Evolutionary conservation across 306 rosid genomes (phyloP), one percentile per base, ranked within the genome.

Genomic region (Carpinus fangiana): DNA sequence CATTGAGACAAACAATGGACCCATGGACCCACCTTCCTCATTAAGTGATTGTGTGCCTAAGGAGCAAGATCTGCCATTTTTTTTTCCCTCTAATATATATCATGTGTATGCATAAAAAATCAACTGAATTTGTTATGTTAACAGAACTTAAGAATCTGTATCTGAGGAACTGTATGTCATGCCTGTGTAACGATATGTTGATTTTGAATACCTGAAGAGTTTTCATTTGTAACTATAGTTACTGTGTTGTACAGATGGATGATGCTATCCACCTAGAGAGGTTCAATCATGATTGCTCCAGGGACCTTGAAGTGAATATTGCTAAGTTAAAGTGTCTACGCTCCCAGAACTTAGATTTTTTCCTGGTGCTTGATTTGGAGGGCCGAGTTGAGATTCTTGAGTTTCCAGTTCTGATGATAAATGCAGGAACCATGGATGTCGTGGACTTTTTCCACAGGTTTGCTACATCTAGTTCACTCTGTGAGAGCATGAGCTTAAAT

Each of bases 361-460:
- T 94, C 85, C 97, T 92, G 50, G 97, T 94, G 81, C 93, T 94
- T 84, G 98, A 94, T 90, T 91, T 94, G 82, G 98, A 94, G 93
- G 98, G 98, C 45, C 92, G 82, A 75, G 88, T 94, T 83, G 97
- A 94, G 87, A 94, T 94, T 83, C 96, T 94, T 52, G 98, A 94
- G 92, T 94, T 92, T 81, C 98, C 97, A 5, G 93, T 94, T 83
- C 86, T 94, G 69, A 77, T 87, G 86, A 84, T 94, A 76, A 79
- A 76, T 82, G 92, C 95, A 45, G 90, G 87, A 82, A 87, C 93
- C 55, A 64, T 88, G 92, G 89, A 86, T 46, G 97, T 90, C 16
- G 82, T 89, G 73, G 93, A 80, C 83, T 77, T 90, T 81, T 94
- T 94, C 88, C 98, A 94, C 97, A 94, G 98, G 98, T 94, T 86